phyloP scores from a whole-genome alignment of 768 basidiomycete species.

The Dentipellis sp. region DNA sequence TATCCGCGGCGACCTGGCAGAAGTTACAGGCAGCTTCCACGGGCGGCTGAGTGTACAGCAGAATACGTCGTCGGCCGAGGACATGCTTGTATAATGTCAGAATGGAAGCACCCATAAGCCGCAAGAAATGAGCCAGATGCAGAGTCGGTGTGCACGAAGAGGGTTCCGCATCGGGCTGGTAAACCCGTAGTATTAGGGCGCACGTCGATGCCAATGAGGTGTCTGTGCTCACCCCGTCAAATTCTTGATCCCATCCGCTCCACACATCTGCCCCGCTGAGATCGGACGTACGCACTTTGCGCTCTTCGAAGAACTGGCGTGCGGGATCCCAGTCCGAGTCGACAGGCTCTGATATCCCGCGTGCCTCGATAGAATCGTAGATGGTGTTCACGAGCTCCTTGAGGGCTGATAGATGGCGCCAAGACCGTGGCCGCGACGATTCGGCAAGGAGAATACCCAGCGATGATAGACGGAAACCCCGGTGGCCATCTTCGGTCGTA shows the following conservation, averaged over 20 bases:
- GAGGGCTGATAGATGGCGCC: slow-evolving; percentile 59
- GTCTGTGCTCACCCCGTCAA: slow-evolving; percentile 35
- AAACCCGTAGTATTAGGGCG: neutral
- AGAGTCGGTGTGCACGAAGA: slow-evolving; percentile 42
- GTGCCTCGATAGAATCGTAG: slow-evolving; percentile 39
- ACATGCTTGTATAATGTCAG: slow-evolving; percentile 76
- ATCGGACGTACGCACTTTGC: slow-evolving; percentile 40
- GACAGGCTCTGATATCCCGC: slow-evolving; percentile 36
- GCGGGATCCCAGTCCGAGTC: slow-evolving; percentile 59
- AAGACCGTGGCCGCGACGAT: slow-evolving; percentile 61
- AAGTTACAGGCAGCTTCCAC: slow-evolving; percentile 74
- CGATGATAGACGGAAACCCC: slow-evolving; percentile 74
- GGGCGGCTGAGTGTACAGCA: slow-evolving; percentile 73
- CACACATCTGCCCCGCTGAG: slow-evolving; percentile 51
- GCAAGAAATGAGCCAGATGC: slow-evolving; percentile 67
- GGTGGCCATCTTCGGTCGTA: slow-evolving; percentile 62
- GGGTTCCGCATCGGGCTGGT: slow-evolving; percentile 13
- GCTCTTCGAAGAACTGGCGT: slow-evolving; percentile 53
- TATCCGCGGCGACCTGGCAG: slow-evolving; percentile 51
- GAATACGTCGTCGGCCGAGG: slow-evolving; percentile 61
- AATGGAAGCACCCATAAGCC: slow-evolving; percentile 70
- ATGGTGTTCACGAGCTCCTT: slow-evolving; percentile 49
- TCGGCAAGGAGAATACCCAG: slow-evolving; percentile 65
- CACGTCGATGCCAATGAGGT: neutral
- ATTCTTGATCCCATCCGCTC: slow-evolving; percentile 60